Evolutionary conservation across 1,284 basidiomycete genomes (phyloP).

Genomic region (Fomitopsis schrenkii): DNA sequence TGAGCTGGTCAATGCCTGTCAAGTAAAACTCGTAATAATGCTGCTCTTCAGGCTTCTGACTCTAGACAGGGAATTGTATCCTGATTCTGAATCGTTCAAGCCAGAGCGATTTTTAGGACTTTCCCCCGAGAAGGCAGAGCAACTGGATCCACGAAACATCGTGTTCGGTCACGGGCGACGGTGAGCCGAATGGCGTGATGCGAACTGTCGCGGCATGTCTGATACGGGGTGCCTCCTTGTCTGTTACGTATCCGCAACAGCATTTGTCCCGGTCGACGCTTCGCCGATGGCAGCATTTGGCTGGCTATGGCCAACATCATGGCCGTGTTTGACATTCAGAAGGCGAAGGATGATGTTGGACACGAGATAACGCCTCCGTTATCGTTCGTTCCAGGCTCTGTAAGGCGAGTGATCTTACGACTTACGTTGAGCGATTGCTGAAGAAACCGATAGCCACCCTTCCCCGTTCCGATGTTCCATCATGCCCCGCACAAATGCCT

Average conservation of each 20-base stretch:
- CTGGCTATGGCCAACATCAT: conserved; percentile 15
- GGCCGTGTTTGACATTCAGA: conserved; percentile 10
- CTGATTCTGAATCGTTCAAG: conserved; percentile 15
- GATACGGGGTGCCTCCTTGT: conserved; percentile 5
- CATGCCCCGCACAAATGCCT: too few species aligned
- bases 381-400: not conserved
- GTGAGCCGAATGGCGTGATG: conserved; percentile 9
- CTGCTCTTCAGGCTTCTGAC: not conserved
- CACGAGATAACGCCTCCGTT: conserved; percentile 4
- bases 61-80: conserved; percentile 13
- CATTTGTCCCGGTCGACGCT: conserved; percentile 19
- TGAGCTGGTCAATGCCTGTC: conserved; percentile 10
- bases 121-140: conserved; percentile 2
- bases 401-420: not conserved
- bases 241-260: conserved; percentile 1
- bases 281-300: conserved; percentile 20
- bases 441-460: too few species aligned
- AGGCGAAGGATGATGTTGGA: conserved; percentile 6
- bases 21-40: not conserved
- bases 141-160: conserved; percentile 6
- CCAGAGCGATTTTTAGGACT: conserved; percentile 18
- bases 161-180: conserved; percentile 14
- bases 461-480: too few species aligned
- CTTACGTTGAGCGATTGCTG: not conserved
- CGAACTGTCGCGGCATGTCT: conserved; percentile 9